A percentile compares a stretch with the other conserved stretches of the same genome.
Conservation (phyloP, 495 filamentous ascomycete genomes). For the Daldinia grandis region DNA sequence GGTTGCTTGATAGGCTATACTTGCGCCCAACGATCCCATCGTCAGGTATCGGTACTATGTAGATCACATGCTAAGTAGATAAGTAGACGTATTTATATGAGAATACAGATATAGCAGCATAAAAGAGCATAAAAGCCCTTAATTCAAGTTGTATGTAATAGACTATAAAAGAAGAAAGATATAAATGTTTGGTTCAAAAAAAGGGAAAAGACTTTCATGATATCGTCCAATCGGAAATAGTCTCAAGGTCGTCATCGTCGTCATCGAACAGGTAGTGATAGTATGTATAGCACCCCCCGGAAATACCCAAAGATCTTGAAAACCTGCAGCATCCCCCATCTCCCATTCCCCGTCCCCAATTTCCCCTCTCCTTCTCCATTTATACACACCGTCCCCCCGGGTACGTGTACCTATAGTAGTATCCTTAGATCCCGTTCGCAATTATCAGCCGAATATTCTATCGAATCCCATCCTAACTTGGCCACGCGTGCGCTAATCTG, state of each 20-base stretch:
- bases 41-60: background rate
- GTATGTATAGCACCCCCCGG: background rate
- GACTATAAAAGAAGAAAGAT: conserved; percentile 5
- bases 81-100: background rate
- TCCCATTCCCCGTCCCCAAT: background rate
- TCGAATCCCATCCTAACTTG: conserved; percentile 10
- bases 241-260: conserved; percentile 33
- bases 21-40: background rate
- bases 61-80: background rate
- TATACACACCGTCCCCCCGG: conserved; percentile 23
- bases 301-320: conserved; percentile 5
- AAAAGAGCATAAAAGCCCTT: background rate
- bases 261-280: conserved; percentile 13
- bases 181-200: background rate
- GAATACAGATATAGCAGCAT: background rate
- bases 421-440: conserved; percentile 26
- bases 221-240: conserved; percentile 35
- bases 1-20: background rate
- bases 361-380: conserved; percentile 1
- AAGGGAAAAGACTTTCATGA: conserved; percentile 23
- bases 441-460: conserved; percentile 3
- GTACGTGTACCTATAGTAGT: conserved; percentile 2
- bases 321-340: background rate
- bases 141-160: background rate
- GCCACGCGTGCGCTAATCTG: conserved; percentile 22